Percentiles rank a stretch among this genome's conserved stretches.
These are phyloP conservation scores for Russula abietina DNA, from an alignment of 768 basidiomycete species.

Conservation along the genomic window DNA sequence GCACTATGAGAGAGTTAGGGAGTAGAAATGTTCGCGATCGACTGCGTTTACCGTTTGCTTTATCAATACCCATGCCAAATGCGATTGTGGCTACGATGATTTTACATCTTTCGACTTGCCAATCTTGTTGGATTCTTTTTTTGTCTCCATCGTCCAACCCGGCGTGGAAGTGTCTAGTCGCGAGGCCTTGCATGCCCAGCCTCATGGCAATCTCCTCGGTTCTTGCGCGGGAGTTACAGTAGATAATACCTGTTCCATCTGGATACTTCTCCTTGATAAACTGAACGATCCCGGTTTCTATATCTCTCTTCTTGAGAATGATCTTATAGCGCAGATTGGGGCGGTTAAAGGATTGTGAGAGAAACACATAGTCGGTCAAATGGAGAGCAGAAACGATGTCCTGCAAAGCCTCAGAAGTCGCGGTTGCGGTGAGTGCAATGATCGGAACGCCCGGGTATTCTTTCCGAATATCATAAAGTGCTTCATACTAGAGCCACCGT, in stretches of 20 bases:
- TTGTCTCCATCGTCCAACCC: conserved; percentile 60
- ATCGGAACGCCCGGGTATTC: conserved; percentile 79
- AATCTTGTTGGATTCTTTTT: conserved; percentile 54
- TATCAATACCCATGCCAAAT: conserved; percentile 97
- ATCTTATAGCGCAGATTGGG: conserved; percentile 80
- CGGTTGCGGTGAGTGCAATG: conserved; percentile 96
- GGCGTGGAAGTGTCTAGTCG: conserved; percentile 83
- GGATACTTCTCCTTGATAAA: conserved; percentile 59
- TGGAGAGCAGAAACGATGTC: conserved; percentile 74
- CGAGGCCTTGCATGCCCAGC: conserved; percentile 54
- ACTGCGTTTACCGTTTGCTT: conserved; percentile 54
- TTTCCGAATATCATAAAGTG: conserved; percentile 48
- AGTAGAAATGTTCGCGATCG: background rate
- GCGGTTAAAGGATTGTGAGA: conserved; percentile 88
- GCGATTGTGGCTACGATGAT: conserved; percentile 95
- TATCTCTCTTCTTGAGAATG: conserved; percentile 41
- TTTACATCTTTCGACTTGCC: conserved; percentile 64
- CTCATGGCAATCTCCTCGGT: conserved; percentile 78
- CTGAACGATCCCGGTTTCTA: conserved; percentile 54
- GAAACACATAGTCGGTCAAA: conserved; percentile 50
- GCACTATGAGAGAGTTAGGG: conserved; percentile 44
- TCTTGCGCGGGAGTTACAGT: conserved; percentile 61
- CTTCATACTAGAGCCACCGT: conserved; percentile 30
- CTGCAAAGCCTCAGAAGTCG: conserved; percentile 65
- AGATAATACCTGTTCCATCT: conserved; percentile 74